These are phyloP conservation scores for Rhododendron vialii DNA, from an alignment of 148 eudicot species.

Conservation along the genomic window DNA sequence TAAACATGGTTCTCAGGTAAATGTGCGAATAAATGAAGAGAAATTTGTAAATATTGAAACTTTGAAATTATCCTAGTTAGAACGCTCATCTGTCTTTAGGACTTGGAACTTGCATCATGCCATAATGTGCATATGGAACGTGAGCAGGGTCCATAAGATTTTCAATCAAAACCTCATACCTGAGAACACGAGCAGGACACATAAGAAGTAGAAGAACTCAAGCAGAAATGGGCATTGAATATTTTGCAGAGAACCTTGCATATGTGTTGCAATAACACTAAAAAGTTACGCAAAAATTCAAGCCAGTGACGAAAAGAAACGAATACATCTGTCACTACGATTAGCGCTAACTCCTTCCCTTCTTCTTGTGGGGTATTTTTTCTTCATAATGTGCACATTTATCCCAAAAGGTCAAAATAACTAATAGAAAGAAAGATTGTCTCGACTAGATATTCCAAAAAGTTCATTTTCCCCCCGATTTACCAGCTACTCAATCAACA, in stretches of 20 bases:
- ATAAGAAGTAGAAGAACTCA: conserved; percentile 8
- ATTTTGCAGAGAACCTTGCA: background rate
- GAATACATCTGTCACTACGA: too few relatives aligned
- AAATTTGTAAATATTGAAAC: background rate
- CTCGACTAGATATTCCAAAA: background rate
- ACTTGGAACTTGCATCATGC: conserved; percentile 43
- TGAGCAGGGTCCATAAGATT: conserved; percentile 98
- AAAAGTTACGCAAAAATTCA: background rate
- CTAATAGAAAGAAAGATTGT: background rate
- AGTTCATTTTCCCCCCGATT: too few relatives aligned
- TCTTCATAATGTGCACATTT: background rate
- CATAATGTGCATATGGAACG: conserved; percentile 85
- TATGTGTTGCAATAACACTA: background rate
- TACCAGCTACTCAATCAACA: background rate
- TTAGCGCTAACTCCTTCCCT: background rate
- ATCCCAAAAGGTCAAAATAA: background rate
- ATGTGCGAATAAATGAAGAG: background rate
- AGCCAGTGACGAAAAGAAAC: too few relatives aligned
- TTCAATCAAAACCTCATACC: conserved; percentile 78
- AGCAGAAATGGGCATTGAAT: background rate
- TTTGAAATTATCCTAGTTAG: background rate
- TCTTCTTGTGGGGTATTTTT: background rate
- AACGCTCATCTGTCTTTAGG: conserved; percentile 31
- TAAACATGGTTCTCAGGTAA: conserved; percentile 17
- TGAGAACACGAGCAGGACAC: conserved; percentile 24